Evolutionary conservation across 257 asterid genomes (phyloP), one percentile per base, ranked within the genome.

Genomic region (Solanum sejunctum): DNA sequence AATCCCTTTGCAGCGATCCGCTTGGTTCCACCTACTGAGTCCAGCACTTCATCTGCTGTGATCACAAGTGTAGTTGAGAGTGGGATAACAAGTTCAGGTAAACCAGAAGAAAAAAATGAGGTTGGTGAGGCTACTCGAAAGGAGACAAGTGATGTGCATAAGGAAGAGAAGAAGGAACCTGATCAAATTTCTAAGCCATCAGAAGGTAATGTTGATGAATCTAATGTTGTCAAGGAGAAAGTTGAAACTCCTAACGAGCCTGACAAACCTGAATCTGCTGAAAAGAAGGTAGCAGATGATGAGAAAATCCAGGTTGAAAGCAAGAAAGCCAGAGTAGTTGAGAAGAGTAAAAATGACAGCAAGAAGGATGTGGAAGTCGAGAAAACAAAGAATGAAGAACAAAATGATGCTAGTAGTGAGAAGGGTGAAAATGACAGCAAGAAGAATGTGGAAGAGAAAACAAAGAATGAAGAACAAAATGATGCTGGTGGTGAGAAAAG

Each of bases 1-100:
- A 94, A 93, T 85, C 99, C 98, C 12, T 96, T 96, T 85, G 92
- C 98, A 79, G 92, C 93, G 12, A 88, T 96, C 81, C 90, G 92
- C 72, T 87, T 95, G 88, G 90, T 90, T 86, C 91, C 96, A 81
- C 85, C 92, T 45, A 77, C 82, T 4, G 82, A 77, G 23, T 77
- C 82, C 45, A 28, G 64, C 66, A 86, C 90, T 49, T 32, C 86
- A 43, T 56, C 93, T 81, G 79, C 79, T 7, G 45, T 77, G 64
- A 85, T 23, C 67, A 39, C 86, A 36, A 55, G 56, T 36, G 73
- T 83, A 85, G 80, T 66, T 39, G 83, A 80, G 64, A 73, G 28
- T 72, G 83, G 36, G 18, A 84, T 82, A 39, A 70, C 79, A 17
- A 71, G 80, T 71, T 47, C 39, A 72, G 88, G 54, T 71, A 72